Evolutionary conservation across 176 grass and related monocot species (phyloP).

Genomic region (Melocanna baccifera): DNA sequence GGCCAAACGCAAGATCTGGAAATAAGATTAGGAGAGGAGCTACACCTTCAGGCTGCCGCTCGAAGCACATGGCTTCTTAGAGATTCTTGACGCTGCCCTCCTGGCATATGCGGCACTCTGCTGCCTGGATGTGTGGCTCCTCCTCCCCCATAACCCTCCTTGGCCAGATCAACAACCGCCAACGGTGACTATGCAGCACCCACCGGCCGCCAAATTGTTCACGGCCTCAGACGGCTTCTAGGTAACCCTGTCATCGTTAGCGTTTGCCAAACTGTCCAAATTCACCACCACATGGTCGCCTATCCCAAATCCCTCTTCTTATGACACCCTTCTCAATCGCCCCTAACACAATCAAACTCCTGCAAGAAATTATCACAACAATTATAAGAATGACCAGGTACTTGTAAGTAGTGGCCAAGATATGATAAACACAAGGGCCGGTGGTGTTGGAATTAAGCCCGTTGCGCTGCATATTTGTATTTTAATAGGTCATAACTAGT

Average conservation of each 20-base stretch:
- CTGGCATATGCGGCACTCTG: slow-evolving; percentile 91
- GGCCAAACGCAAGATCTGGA: neutral
- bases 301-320: slow-evolving; percentile 43
- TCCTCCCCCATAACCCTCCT: slow-evolving; percentile 36
- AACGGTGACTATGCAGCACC: no score
- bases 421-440: neutral
- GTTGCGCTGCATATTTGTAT: no score
- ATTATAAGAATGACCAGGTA: neutral
- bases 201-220: no score
- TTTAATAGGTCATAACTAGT: no score
- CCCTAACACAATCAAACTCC: neutral
- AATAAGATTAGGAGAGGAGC: neutral
- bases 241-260: slow-evolving; percentile 1
- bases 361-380: neutral
- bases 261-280: slow-evolving; percentile 46
- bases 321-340: neutral
- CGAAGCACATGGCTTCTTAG: slow-evolving; percentile 79
- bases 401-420: neutral
- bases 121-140: slow-evolving; percentile 71
- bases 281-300: slow-evolving; percentile 85
- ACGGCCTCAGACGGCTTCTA: neutral
- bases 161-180: slow-evolving; percentile 5
- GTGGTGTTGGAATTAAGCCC: no score
- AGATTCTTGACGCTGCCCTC: slow-evolving; percentile 80
- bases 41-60: slow-evolving; percentile 88